These are phyloP conservation scores for Corymbia maculata DNA, from an alignment of 345 rosid species.

Conservation along the genomic window DNA sequence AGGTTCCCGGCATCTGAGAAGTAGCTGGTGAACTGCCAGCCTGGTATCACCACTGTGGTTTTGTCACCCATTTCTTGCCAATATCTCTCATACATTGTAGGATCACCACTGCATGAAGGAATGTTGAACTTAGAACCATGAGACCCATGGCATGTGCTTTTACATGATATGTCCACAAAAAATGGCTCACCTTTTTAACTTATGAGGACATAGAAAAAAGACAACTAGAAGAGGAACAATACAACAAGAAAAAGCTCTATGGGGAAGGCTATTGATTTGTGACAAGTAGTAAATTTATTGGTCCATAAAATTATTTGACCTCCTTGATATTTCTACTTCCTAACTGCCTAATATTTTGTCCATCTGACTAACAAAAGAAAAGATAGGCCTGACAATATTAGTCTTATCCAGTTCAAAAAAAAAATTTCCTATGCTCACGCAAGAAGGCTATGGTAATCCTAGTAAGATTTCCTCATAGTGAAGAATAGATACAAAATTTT, in stretches of 20 bases:
- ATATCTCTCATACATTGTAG: slow-evolving; percentile 70
- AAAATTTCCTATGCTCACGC: not conserved
- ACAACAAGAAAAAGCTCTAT: not conserved
- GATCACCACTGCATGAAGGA: slow-evolving; percentile 64
- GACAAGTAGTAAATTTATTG: not conserved
- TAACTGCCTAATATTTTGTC: not conserved
- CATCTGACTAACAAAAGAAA: not conserved
- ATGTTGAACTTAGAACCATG: not conserved
- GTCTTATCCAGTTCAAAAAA: not conserved
- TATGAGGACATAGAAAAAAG: not conserved
- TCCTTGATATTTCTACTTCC: not conserved
- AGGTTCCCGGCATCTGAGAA: slow-evolving; percentile 54
- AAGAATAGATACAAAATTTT: not conserved
- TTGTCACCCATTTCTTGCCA: slow-evolving; percentile 66
- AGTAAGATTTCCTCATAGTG: not conserved
- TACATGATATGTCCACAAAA: not conserved
- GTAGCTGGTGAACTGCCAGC: slow-evolving; percentile 87
- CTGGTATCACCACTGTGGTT: slow-evolving; percentile 64
- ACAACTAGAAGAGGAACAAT: not conserved
- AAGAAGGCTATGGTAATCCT: not conserved
- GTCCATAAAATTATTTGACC: not conserved
- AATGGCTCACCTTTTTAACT: not conserved
- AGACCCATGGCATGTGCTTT: not conserved
- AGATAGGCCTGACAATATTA: not conserved
- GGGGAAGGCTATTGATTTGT: not conserved